phyloP scores from a whole-genome alignment of 345 rosid species.

The Eucalyptus regnans region DNA sequence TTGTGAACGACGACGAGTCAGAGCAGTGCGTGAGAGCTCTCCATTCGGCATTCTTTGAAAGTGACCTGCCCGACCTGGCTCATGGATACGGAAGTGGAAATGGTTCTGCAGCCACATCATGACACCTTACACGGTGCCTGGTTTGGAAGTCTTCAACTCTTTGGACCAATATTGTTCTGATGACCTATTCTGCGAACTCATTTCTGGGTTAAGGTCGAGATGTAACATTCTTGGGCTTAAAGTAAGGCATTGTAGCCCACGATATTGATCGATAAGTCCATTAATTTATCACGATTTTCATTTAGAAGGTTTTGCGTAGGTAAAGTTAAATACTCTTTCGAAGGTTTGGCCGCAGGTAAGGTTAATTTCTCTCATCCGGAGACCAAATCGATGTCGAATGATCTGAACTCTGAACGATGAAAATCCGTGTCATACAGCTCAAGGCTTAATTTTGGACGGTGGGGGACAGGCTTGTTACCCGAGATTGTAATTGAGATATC shows the following conservation, averaged over 20 bases:
- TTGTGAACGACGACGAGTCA: slow-evolving; percentile 75
- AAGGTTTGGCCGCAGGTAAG: background rate
- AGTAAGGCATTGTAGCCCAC: background rate
- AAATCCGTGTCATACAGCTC: background rate
- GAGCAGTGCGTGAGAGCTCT: slow-evolving; percentile 82
- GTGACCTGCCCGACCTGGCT: slow-evolving; percentile 30
- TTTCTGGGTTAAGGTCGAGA: background rate
- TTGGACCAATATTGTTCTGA: background rate
- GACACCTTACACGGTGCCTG: background rate
- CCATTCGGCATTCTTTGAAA: slow-evolving; percentile 65
- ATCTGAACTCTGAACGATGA: background rate
- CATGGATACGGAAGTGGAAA: slow-evolving; percentile 11
- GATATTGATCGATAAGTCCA: background rate
- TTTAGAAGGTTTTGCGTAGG: background rate
- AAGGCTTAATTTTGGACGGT: background rate
- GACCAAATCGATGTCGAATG: background rate
- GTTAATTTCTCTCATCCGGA: background rate
- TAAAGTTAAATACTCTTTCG: background rate
- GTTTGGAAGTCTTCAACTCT: background rate
- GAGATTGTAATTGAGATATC: background rate
- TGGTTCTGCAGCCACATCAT: slow-evolving; percentile 14
- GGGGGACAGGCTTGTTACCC: background rate
- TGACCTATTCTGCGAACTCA: background rate
- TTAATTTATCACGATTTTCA: background rate
- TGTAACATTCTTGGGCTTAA: background rate